Evolutionary conservation across 2,329 filamentous ascomycete genomes (phyloP), one percentile per base, ranked within the genome.

Genomic region (Microdochium bolleyi): DNA sequence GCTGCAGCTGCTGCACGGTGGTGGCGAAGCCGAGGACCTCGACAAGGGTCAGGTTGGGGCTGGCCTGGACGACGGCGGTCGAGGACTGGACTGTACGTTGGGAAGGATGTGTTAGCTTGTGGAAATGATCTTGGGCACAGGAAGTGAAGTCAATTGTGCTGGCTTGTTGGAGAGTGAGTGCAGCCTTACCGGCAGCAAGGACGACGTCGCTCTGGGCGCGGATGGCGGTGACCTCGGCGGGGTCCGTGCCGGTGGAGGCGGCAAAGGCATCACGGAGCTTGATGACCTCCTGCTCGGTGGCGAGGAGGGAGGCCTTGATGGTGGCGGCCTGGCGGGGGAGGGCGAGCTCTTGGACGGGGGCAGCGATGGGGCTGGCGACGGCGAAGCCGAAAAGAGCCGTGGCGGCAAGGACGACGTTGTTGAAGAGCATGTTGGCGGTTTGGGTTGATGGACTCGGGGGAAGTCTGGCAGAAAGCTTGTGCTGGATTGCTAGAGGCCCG

Each of bases 11-110:
- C 9, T 34, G 25, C 14, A 51, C 38, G 50, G 50, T 51, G 14
- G n/a, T n/a, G 2, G 24, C 38, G 38, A 51, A 51, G 14, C 50
- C 50, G n/a, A 51, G 50, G 13, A 30, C 50, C 22, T 51, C 37
- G 37, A 48, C 27, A 3, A 51, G 38, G 24, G 50, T 51, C 14
- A 51, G 38, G 24, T 16, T 22, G 9, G 25, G 24, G 38, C 50
- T 51, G 38, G 50, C 50, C 16, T 41, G 22, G 24, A 44, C 50
- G 22, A 51, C 37, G 22, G 24, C 14, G 22, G 41, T 24, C 21
- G 50, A 34, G 3, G 50, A 24, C 22, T 48, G 44, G 50, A 51
- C 41, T 46, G 21, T 46, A 22, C 7, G 9, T 3, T 11, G 13
- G 41, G 41, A 41, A 41, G 19, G 37, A 41, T 8, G 37, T 8